Base-by-base conservation (phyloP, 139 green algal genomes). In the Mychonastes homosphaera region DNA sequence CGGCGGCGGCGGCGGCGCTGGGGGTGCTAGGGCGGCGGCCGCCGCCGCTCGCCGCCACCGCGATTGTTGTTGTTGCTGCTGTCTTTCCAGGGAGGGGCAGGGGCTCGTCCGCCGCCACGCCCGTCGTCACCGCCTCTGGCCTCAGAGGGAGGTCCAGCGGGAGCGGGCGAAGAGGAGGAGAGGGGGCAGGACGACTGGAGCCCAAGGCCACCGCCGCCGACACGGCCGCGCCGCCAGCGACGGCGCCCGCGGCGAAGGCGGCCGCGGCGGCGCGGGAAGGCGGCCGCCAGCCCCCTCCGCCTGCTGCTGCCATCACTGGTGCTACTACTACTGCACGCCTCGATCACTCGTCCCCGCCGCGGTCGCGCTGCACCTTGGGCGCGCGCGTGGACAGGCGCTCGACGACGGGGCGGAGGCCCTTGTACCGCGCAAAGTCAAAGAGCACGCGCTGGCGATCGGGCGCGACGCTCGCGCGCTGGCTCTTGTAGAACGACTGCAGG, bases 401-500 rank as follows among this genome's bases (percentile, higher is more conserved):
- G 10, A 74, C 30, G 36, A 76, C 69, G 6, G 62, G 36, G 3
- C 60, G 50, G 15, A 78, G 52, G 51, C 65, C 64, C 19, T 64
- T 56, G 47, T 67, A 78, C 26, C 71, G 56, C 13, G 56, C 47
- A 44, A 72, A 72, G 32, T 78, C 71, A 50, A 41, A 53, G 6
- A 74, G 36, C 15, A 74, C 65, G 7, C 30, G 53, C 21, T 68
- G 34, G 26, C 54, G 57, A 28, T 70, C 50, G 10, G 65, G 59
- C n/a, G 53, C 35, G 3, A 61, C 46, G 28, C 65, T 56, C 15
- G 40, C 53, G 32, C 74, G 71, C 44, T 68, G 65, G 50, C 77
- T 59, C 49, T 78, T 77, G 65, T 79, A 73, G 52, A 63, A 69
- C 2, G 41, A 59, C 8, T 58, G 33, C 4, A 82, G 29, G 44